Base-by-base conservation (phyloP, 73 alveolate genomes). In the Blepharisma stoltei region DNA sequence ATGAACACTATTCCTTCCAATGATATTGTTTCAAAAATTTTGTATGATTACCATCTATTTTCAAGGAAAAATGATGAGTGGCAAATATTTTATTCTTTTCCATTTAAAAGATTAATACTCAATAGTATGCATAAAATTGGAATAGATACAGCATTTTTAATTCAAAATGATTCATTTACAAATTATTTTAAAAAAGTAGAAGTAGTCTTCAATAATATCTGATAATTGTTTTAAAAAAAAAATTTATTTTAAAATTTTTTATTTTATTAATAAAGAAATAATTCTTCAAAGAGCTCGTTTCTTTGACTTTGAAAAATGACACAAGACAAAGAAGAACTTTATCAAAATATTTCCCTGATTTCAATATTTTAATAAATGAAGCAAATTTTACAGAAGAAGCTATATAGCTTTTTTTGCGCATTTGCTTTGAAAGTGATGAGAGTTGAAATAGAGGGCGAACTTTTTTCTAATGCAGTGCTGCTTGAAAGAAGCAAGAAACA, bases 241-340 rank as follows among this genome's bases (percentile, higher is more conserved):
- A n/a, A n/a, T n/a, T n/a, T n/a, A n/a, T n/a, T n/a, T n/a, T n/a
- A n/a, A n/a, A n/a, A n/a, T n/a, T n/a, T n/a, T n/a, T n/a, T n/a
- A n/a, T n/a, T n/a, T n/a, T n/a, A n/a, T n/a, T n/a, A n/a, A n/a
- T n/a, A n/a, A n/a, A n/a, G n/a, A n/a, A n/a, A n/a, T n/a, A n/a
- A n/a, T n/a, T n/a, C n/a, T 21, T 78, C 11, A 60, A 60, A 60
- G 73, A 60, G 45, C 23, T 8, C 46, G 23, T 60, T 20, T 25
- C 5, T 2, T 60, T 60, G 46, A 60, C 14, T 8, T 25, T 60
- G 5, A 60, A 60, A 25, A 60, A 60, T 38, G 23, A 5, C 14
- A 60, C 73, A n/a, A n/a, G 73, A n/a, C 73, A 60, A 25, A n/a
- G 23, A 60, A n/a, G 73, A 60, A 60, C 23, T 60, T 25, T 60